Evolutionary conservation across 345 rosid genomes (phyloP), one percentile per base, ranked within the genome.

Genomic region (Hibiscus trionum): DNA sequence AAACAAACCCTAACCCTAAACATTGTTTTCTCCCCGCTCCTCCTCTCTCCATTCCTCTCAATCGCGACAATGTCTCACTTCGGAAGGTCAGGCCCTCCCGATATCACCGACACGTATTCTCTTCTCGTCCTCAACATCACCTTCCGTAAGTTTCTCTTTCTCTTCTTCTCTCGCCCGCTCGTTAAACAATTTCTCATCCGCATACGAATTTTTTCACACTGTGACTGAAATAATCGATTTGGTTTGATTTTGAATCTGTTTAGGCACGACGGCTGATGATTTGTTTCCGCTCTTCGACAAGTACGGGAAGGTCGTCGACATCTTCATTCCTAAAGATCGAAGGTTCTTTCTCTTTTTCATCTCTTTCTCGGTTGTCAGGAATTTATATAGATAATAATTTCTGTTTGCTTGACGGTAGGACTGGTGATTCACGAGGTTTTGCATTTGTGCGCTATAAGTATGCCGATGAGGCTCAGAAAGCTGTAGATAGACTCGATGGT

Each of bases 211-310:
- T 60, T 24, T 55, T 42, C 58, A 4, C 42, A 59, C 21, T 4
- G 26, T 27, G 16, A 9, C 59, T 49, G n/a, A 67, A 27, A 67
- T 19, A 12, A 1, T 67, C n/a, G 16, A 67, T 50, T 67, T 67
- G 31, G 8, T 71, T 67, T 67, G 39, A 5, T 71, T 53, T 7
- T 14, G 52, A 26, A 31, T 5, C 58, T 61, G 72, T 42, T 62
- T 66, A 91, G 97, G 97, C 62, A 91, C 95, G 1, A 87, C 90
- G 10, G 92, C 97, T 5, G 97, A 91, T 80, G 97, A 91, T 79
- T 84, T 91, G 15, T 91, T 86, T 72, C 95, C 97, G 63, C 91
- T 91, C 16, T 91, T 91, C 73, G 90, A 86, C 12, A 91, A 89
- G 91, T 89, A 89, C 39, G 97, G 97, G 4, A 91, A 91, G 82